These are phyloP conservation scores for Daedaleopsis sinensis DNA, from an alignment of 768 basidiomycete genomes.

Conservation along the genomic window DNA sequence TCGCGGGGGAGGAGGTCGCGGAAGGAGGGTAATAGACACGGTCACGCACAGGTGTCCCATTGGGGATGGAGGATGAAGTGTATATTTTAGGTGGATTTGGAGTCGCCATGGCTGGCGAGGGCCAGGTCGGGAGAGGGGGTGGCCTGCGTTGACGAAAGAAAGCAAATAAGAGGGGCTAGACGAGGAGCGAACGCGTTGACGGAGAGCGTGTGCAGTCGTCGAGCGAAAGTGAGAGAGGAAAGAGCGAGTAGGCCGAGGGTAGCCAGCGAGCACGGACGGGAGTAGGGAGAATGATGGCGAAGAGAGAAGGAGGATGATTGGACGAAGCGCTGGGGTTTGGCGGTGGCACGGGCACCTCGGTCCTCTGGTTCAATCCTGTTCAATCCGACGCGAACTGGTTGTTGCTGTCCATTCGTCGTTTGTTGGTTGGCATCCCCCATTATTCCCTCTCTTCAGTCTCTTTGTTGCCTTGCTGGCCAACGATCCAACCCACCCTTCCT, in stretches of 20 bases:
- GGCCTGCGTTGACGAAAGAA: not conserved
- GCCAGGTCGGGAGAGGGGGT: not conserved
- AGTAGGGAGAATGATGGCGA: constrained; percentile 12
- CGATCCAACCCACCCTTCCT: too few relatives aligned
- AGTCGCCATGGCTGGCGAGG: constrained; percentile 11
- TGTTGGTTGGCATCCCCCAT: too few relatives aligned
- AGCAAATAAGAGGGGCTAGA: not conserved
- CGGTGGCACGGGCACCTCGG: not conserved
- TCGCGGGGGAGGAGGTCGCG: constrained; percentile 21
- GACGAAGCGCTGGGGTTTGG: not conserved
- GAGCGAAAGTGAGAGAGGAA: not conserved
- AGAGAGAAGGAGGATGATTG: constrained; percentile 12
- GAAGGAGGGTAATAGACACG: constrained; percentile 19
- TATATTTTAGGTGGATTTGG: constrained; percentile 18
- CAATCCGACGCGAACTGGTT: too few relatives aligned
- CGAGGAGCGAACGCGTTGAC: not conserved
- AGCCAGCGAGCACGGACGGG: constrained; percentile 7
- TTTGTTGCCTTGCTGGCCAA: too few relatives aligned
- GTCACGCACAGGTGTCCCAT: constrained; percentile 23
- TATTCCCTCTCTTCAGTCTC: too few relatives aligned
- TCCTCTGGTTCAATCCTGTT: too few relatives aligned
- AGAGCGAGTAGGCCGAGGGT: constrained; percentile 2
- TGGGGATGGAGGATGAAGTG: constrained; percentile 14
- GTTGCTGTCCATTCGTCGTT: too few relatives aligned
- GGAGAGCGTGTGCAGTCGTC: not conserved